A percentile compares a stretch with the other conserved stretches of the same genome.
Evolutionary conservation across 805 yeast species (phyloP).

Genomic region (Myxozyma kluyveri): DNA sequence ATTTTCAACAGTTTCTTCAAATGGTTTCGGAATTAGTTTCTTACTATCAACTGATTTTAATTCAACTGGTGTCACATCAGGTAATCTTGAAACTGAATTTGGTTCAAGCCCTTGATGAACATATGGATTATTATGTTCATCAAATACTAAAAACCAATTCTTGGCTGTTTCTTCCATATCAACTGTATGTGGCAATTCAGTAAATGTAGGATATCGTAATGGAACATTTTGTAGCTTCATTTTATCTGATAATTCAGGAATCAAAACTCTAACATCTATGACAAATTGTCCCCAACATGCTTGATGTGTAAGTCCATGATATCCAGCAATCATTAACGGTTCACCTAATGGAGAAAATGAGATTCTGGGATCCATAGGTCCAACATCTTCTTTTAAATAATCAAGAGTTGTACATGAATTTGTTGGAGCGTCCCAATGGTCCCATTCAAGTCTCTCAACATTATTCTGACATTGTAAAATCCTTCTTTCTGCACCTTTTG

Average conservation of each 20-base stretch:
- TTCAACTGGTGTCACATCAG: not conserved
- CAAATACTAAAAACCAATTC: constrained; percentile 24
- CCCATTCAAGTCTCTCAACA: not conserved
- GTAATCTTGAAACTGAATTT: constrained; percentile 11
- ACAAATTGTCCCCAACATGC: constrained; percentile 19
- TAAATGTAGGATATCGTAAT: constrained; percentile 7
- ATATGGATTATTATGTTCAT: constrained; percentile 14
- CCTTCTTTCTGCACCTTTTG: constrained; percentile 4
- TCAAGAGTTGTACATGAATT: constrained; percentile 10
- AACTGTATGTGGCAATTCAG: constrained; percentile 10
- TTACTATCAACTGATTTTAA: not conserved
- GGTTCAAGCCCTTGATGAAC: constrained; percentile 12
- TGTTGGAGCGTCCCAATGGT: constrained; percentile 6
- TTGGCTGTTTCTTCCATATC: constrained; percentile 10
- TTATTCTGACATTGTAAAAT: constrained; percentile 8
- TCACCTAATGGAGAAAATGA: constrained; percentile 26
- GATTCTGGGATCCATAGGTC: constrained; percentile 18
- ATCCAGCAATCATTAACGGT: constrained; percentile 19
- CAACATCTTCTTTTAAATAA: constrained; percentile 4
- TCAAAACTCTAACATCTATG: constrained; percentile 16
- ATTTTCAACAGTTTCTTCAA: not conserved
- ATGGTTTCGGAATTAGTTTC: not conserved
- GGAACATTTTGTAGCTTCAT: constrained; percentile 16
- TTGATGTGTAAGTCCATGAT: constrained; percentile 3
- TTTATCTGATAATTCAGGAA: constrained; percentile 18